phyloP scores from a whole-genome alignment of 306 rosid species.

The Pyrus betulifolia region DNA sequence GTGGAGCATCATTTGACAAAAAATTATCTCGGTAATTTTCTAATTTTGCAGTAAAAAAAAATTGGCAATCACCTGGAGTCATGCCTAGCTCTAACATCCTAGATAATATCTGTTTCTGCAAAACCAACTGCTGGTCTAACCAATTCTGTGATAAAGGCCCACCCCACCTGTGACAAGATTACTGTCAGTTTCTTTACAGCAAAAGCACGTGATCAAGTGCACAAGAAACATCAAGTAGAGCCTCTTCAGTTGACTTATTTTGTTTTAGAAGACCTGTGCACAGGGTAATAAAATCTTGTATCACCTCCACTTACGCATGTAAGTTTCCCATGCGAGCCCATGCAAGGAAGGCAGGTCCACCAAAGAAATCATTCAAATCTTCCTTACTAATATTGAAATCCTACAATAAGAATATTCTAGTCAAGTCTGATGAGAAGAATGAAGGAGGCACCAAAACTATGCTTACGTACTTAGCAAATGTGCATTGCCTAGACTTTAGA shows the following conservation, averaged over 20 bases:
- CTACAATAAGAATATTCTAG: slow-evolving; percentile 38
- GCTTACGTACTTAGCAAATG: neutral
- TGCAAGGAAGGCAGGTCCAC: slow-evolving; percentile 98
- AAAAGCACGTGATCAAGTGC: slow-evolving; percentile 9
- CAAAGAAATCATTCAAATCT: slow-evolving; percentile 69
- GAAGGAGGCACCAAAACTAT: neutral
- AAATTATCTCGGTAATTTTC: neutral
- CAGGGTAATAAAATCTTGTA: neutral
- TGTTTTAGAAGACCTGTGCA: no score
- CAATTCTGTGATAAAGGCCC: slow-evolving; percentile 89
- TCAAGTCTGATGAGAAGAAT: slow-evolving; percentile 20
- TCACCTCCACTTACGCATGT: slow-evolving; percentile 68
- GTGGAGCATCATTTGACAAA: neutral
- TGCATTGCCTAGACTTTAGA: neutral
- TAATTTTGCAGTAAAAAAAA: neutral
- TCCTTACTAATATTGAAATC: slow-evolving; percentile 62
- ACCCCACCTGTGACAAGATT: slow-evolving; percentile 70
- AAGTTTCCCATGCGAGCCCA: slow-evolving; percentile 99
- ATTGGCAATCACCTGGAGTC: slow-evolving; percentile 70
- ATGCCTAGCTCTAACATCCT: slow-evolving; percentile 91
- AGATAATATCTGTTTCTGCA: slow-evolving; percentile 68
- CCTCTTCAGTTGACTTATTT: neutral
- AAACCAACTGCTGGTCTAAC: slow-evolving; percentile 74
- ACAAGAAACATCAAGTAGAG: neutral
- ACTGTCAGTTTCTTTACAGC: slow-evolving; percentile 14